phyloP scores from a whole-genome alignment of 1,284 basidiomycete genomes.

The Cryptococcus amylolentus region DNA sequence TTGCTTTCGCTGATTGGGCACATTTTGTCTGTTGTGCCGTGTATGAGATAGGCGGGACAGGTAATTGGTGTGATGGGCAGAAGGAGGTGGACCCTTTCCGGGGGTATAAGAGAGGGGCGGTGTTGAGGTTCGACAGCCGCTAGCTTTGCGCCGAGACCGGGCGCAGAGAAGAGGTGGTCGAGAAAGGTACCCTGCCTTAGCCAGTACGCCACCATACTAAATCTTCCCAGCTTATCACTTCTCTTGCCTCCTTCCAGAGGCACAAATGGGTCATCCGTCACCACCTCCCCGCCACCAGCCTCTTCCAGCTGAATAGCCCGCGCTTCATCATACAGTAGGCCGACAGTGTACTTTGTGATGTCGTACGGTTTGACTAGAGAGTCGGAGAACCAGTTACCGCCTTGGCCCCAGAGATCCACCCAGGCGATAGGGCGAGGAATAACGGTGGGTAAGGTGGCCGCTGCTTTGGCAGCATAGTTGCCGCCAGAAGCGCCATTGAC shows the following conservation, averaged over 20 bases:
- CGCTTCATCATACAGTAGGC: not conserved
- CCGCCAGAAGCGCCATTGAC: constrained; percentile 12
- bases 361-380: constrained; percentile 1
- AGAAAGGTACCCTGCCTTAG: not conserved
- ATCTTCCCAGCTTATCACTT: not conserved
- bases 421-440: constrained; percentile 5
- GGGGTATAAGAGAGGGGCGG: no score
- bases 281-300: not conserved
- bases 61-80: no score
- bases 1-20: no score
- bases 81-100: no score
- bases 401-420: constrained; percentile 4
- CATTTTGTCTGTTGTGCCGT: no score
- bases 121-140: no score
- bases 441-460: constrained; percentile 3
- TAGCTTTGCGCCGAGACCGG: no score
- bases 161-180: not conserved
- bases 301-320: not conserved
- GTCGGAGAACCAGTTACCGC: constrained; percentile 7
- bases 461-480: constrained; percentile 8
- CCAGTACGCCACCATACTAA: constrained; percentile 1
- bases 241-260: not conserved
- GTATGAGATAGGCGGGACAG: no score
- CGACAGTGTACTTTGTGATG: not conserved
- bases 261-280: not conserved